Base-by-base conservation (phyloP, 192 early-diverging fungal species). In the Rhizoclosmatium globosum region DNA sequence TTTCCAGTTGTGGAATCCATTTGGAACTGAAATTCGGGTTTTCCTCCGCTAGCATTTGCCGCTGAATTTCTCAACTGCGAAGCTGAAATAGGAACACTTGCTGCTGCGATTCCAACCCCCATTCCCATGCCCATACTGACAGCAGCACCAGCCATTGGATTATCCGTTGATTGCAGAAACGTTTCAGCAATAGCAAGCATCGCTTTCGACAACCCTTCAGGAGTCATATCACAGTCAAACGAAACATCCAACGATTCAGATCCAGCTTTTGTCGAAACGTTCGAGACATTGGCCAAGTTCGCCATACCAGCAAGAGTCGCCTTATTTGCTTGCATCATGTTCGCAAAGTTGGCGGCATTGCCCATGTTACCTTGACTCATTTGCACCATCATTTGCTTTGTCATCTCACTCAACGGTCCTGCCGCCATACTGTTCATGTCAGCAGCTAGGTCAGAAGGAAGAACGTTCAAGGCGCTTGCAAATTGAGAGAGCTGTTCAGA, bases 171-270 rank as follows among this genome's bases (percentile, higher is more conserved):
- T 1, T 42, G 47, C 42, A 76, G 53, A 66, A 76, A 76, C 9
- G 62, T 67, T 47, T 76, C 74, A n/a, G 74, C 74, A 76, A 76
- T 76, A 1, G 74, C 61, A 11, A 76, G 42, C 74, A 76, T 66
- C 0, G 74, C 57, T 3, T 67, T 44, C 61, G 74, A 50, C 38
- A 76, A 53, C 13, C 74, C 64, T 41, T 67, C 74, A 3, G 74
- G 62, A 65, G 74, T 76, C 1, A 76, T 47, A 39, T 76, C 74
- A 44, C 70, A 72, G 58, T 72, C 70, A 72, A 58, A 50, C 13
- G 70, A 38, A 58, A 72, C 23, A 58, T 72, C 70, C 9, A 23
- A 15, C 9, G 62, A 31, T 64, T 23, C 62, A 64, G 31, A 31
- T 31, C 31, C 31, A 31, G 31, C 31, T 31, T 31, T 31, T 31